Evolutionary conservation across 176 grass and related monocot species (phyloP).

Genomic region (Rhynchospora breviuscula): DNA sequence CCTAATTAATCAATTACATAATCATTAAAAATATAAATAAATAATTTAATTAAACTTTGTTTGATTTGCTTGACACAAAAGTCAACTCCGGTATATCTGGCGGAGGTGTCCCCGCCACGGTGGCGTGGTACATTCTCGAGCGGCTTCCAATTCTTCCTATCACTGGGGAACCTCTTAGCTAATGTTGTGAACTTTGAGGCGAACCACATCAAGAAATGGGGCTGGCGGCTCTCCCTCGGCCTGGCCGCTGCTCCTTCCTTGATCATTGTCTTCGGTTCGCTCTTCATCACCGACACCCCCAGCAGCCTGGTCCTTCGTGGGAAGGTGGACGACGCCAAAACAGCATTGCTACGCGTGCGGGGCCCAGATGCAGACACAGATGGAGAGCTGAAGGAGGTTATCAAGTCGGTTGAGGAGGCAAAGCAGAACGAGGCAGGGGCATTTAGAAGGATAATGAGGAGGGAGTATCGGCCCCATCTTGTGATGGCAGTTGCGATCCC

Average conservation of each 20-base stretch:
- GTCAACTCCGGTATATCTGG: too few species aligned
- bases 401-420: constrained; percentile 15
- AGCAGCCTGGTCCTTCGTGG: constrained; percentile 66
- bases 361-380: constrained; percentile 49
- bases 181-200: constrained; percentile 55
- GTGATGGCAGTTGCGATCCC: neutral
- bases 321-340: constrained; percentile 26
- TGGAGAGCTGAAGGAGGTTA: constrained; percentile 47
- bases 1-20: too few species aligned
- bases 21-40: too few species aligned
- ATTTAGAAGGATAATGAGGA: constrained; percentile 1
- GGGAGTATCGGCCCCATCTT: neutral
- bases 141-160: constrained; percentile 71
- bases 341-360: constrained; percentile 46
- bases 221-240: constrained; percentile 76
- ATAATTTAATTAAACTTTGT: too few species aligned
- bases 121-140: constrained; percentile 55
- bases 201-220: constrained; percentile 24
- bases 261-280: constrained; percentile 46
- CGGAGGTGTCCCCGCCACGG: constrained; percentile 46
- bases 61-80: too few species aligned
- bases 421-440: constrained; percentile 37
- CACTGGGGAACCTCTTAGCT: constrained; percentile 37
- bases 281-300: constrained; percentile 68
- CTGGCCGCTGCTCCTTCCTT: constrained; percentile 51